phyloP scores from a whole-genome alignment of 768 basidiomycete species.

The Leccinellum luteum region DNA sequence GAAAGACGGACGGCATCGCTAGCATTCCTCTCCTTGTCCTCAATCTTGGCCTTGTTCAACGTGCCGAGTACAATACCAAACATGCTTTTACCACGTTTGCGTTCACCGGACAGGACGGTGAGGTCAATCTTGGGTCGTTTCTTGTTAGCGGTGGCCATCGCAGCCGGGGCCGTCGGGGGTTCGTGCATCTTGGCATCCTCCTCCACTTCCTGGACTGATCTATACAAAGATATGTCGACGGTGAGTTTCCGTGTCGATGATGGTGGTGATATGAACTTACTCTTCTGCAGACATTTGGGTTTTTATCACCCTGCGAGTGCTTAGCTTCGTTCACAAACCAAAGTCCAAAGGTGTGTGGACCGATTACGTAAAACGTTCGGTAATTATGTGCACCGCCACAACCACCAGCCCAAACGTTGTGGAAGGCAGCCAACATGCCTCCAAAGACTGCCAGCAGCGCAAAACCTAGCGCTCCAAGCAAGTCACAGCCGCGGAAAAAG shows the following conservation, averaged over 20 bases:
- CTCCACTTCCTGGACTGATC: constrained; percentile 31
- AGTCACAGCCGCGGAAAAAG: constrained; percentile 18
- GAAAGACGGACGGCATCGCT: constrained; percentile 67
- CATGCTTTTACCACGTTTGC: constrained; percentile 86
- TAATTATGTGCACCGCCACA: constrained; percentile 23
- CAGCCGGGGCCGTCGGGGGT: constrained; percentile 44
- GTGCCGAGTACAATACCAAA: constrained; percentile 82
- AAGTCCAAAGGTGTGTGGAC: too few relatives aligned
- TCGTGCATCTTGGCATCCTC: constrained; percentile 37
- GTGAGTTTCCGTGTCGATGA: background rate
- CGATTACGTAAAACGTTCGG: constrained; percentile 22
- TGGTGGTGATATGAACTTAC: constrained; percentile 34
- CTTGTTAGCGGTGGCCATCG: constrained; percentile 44
- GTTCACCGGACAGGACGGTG: constrained; percentile 50
- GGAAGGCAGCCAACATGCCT: constrained; percentile 14
- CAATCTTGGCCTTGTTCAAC: constrained; percentile 82
- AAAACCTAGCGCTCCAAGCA: constrained; percentile 6
- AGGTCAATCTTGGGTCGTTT: constrained; percentile 77
- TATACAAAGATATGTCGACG: constrained; percentile 10
- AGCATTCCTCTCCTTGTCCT: constrained; percentile 81
- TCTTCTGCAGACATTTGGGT: constrained; percentile 51
- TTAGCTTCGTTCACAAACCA: background rate
- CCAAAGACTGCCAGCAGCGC: constrained; percentile 12
- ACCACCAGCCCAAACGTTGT: background rate
- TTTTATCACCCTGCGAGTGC: constrained; percentile 17